phyloP scores from a whole-genome alignment of 75 land plant species.

The Pseudotsuga menziesii region DNA sequence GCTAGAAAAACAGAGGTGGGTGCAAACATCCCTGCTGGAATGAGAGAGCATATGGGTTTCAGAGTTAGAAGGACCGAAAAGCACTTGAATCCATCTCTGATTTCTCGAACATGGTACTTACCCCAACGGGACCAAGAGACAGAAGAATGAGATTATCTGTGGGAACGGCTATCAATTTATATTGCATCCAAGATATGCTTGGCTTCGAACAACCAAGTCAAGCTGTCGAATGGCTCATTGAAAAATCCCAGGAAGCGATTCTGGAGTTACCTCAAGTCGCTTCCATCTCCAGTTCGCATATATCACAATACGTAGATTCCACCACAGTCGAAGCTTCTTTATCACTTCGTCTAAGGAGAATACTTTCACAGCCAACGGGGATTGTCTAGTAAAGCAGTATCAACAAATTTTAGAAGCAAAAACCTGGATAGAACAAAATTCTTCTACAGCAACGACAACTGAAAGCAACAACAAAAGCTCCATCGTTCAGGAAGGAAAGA shows the following conservation, averaged over 20 bases:
- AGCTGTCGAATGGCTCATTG: conserved; percentile 32
- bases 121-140: conserved; percentile 28
- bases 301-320: too few relatives aligned
- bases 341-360: too few relatives aligned
- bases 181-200: conserved; percentile 23
- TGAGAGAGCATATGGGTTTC: too few relatives aligned
- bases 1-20: too few relatives aligned
- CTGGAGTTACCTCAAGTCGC: neutral
- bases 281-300: too few relatives aligned
- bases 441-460: neutral
- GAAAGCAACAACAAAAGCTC: neutral
- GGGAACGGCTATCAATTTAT: conserved; percentile 21
- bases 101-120: conserved; percentile 11
- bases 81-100: too few relatives aligned
- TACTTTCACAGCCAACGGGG: too few relatives aligned
- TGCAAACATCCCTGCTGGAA: too few relatives aligned
- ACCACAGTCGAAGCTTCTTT: too few relatives aligned
- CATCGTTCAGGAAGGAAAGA: neutral
- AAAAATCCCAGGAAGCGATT: conserved; percentile 20
- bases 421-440: neutral
- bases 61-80: too few relatives aligned
- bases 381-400: too few relatives aligned
- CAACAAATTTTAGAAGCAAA: too few relatives aligned
- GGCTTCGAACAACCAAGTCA: conserved; percentile 30
- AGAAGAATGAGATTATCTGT: conserved; percentile 33